Conservation (phyloP, 192 early-diverging fungal species). For the Coemansia sp. region DNA sequence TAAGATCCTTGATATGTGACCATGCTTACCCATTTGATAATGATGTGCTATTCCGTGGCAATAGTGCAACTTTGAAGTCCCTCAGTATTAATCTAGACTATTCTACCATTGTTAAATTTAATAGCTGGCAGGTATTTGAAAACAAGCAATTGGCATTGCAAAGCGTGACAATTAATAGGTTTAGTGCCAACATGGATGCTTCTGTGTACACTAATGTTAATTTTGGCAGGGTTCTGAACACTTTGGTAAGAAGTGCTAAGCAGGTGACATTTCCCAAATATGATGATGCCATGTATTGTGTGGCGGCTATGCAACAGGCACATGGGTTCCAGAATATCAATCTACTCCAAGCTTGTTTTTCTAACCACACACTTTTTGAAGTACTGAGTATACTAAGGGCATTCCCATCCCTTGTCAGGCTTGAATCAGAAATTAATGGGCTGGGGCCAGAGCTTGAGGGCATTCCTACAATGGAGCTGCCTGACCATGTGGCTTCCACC, state of each 20-base stretch:
- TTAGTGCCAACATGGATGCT: not conserved
- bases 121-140: not conserved
- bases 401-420: not conserved
- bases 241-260: not conserved
- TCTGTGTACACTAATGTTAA: not conserved
- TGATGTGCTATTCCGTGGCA: slow-evolving; percentile 11
- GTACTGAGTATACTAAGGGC: not conserved
- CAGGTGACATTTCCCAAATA: not conserved
- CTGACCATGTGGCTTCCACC: not conserved
- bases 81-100: not conserved
- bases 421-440: not conserved
- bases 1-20: not conserved
- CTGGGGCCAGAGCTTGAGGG: not conserved
- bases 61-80: not conserved
- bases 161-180: not conserved
- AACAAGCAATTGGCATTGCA: not conserved
- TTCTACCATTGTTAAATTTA: not conserved
- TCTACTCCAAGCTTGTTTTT: not conserved
- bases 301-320: not conserved
- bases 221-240: not conserved
- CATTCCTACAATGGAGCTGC: not conserved
- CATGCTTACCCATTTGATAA: not conserved
- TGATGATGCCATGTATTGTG: not conserved
- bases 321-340: not conserved
- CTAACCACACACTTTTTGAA: not conserved